phyloP scores from a whole-genome alignment of 2,329 filamentous ascomycete genomes.

The Botrytis aclada region DNA sequence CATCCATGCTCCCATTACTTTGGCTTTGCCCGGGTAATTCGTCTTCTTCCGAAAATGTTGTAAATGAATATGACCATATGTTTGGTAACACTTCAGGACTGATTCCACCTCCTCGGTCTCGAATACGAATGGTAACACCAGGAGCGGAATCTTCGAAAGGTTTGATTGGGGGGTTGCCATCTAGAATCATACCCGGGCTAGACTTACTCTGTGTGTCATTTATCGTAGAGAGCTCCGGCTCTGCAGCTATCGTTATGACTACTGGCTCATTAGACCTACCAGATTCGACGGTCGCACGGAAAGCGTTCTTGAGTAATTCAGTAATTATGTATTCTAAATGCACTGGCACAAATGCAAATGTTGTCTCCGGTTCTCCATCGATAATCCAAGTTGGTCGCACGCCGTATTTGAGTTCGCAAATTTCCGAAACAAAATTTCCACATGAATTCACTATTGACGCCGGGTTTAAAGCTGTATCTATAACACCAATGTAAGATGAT shows the following conservation, averaged over 20 bases:
- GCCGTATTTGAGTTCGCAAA: constrained; percentile 94
- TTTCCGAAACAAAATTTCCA: constrained; percentile 88
- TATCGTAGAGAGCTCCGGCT: constrained; percentile 37
- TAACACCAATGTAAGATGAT: constrained; percentile 83
- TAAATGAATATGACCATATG: constrained; percentile 97
- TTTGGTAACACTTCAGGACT: constrained; percentile 76
- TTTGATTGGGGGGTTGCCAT: constrained; percentile 43
- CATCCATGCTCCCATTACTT: constrained; percentile 55
- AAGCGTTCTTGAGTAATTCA: constrained; percentile 94
- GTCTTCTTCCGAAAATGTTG: constrained; percentile 74
- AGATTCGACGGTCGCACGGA: constrained; percentile 86
- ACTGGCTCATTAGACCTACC: constrained; percentile 77
- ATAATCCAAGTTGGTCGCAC: constrained; percentile 77
- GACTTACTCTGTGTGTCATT: not conserved
- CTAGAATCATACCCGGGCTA: not conserved
- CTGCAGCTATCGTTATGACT: constrained; percentile 85
- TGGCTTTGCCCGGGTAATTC: constrained; percentile 43
- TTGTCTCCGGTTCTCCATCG: constrained; percentile 81
- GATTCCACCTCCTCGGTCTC: constrained; percentile 93
- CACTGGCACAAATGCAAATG: constrained; percentile 90
- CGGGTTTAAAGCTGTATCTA: constrained; percentile 84
- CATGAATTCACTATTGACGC: constrained; percentile 79
- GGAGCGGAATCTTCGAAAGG: constrained; percentile 65
- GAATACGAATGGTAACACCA: constrained; percentile 90
- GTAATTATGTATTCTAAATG: constrained; percentile 98